Percentiles rank a stretch among this genome's conserved stretches.
Conservation (phyloP, 495 filamentous ascomycete genomes). For the Aspergillus bridgeri region DNA sequence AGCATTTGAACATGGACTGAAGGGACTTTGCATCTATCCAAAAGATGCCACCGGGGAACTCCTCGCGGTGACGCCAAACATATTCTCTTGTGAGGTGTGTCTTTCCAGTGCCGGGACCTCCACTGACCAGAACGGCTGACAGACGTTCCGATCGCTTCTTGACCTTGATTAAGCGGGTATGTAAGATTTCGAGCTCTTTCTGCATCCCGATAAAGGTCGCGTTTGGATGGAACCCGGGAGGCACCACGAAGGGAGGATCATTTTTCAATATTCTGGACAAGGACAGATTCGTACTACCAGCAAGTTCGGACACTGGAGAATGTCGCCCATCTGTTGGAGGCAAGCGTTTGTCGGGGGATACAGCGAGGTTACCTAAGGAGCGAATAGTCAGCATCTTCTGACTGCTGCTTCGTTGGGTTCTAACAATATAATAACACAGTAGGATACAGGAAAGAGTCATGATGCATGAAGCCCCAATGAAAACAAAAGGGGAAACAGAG, state of each 20-base stretch:
- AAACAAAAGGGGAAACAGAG: background rate
- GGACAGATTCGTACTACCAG: slow-evolving; percentile 19
- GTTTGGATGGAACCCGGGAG: slow-evolving; percentile 74
- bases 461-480: background rate
- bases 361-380: slow-evolving; percentile 23
- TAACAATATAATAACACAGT: slow-evolving; percentile 8
- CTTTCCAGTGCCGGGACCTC: slow-evolving; percentile 76
- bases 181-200: slow-evolving; percentile 64
- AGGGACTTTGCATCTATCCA: slow-evolving; percentile 71
- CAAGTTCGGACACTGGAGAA: slow-evolving; percentile 25
- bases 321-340: slow-evolving; percentile 24
- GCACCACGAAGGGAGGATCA: slow-evolving; percentile 58
- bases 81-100: slow-evolving; percentile 81
- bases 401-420: slow-evolving; percentile 19
- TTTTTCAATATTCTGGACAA: slow-evolving; percentile 22
- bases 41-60: slow-evolving; percentile 74
- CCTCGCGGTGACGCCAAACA: slow-evolving; percentile 61
- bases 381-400: slow-evolving; percentile 33
- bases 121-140: slow-evolving; percentile 66
- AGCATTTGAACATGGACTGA: slow-evolving; percentile 62
- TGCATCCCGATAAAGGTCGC: slow-evolving; percentile 71
- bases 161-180: slow-evolving; percentile 62
- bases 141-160: slow-evolving; percentile 60
- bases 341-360: slow-evolving; percentile 8
- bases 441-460: slow-evolving; percentile 14